Conservation (phyloP, 148 eudicot genomes). For the Polygonum maritimum region DNA sequence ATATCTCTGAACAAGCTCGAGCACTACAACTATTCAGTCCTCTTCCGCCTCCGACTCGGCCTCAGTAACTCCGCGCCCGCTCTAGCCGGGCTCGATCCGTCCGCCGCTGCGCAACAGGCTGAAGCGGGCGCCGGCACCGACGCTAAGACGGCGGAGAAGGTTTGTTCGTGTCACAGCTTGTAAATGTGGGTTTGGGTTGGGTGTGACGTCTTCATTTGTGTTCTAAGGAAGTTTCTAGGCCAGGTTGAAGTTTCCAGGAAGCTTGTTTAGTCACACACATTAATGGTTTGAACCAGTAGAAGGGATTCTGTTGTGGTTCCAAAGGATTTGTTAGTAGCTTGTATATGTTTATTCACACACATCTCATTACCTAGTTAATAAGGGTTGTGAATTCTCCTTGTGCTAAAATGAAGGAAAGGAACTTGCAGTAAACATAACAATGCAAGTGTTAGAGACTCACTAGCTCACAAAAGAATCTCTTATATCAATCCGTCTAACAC, state of each 20-base stretch:
- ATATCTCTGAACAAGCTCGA: conserved; percentile 66
- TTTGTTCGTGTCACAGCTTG: not conserved
- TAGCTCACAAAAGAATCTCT: no score
- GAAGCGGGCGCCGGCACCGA: conserved; percentile 16
- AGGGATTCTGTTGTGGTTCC: no score
- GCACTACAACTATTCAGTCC: no score
- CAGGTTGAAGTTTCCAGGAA: conserved; percentile 3
- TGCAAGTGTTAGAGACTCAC: no score
- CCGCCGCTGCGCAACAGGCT: conserved; percentile 17
- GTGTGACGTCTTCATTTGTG: conserved; percentile 4
- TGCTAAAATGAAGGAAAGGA: no score
- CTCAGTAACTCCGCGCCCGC: conserved; percentile 35
- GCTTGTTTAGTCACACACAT: conserved; percentile 3
- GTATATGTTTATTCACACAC: no score
- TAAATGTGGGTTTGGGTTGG: not conserved
- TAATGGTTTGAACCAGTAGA: not conserved
- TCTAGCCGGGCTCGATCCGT: conserved; percentile 18
- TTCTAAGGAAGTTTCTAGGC: not conserved
- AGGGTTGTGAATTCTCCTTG: no score
- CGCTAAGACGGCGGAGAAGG: conserved; percentile 42
- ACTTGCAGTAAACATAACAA: no score
- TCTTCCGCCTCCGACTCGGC: conserved; percentile 53
- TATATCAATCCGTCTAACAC: no score
- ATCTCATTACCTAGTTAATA: no score
- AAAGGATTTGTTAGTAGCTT: not conserved